Percentiles rank a stretch among this genome's conserved stretches.
Conservation (phyloP, 1,139 yeast genomes). For the Taphrina populina region DNA sequence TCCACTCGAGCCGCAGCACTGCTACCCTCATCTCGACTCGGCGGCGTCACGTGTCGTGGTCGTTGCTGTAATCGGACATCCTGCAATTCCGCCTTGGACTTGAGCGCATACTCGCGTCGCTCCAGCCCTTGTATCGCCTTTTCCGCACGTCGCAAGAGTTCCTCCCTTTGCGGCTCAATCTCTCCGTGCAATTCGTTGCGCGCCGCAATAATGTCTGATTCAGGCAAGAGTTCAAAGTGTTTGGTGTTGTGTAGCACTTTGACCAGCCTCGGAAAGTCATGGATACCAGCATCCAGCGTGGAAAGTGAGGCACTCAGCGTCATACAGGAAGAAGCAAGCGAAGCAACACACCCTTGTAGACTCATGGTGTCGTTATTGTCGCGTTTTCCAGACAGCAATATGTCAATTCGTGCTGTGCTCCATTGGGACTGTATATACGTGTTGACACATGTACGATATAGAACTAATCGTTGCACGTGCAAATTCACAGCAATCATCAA, state of each 20-base stretch:
- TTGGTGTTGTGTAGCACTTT: slow-evolving; percentile 19
- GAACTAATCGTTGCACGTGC: no score
- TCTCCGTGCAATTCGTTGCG: slow-evolving; percentile 27
- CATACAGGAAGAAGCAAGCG: slow-evolving; percentile 12
- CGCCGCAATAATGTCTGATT: slow-evolving; percentile 29
- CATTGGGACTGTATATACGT: no score
- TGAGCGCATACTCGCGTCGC: slow-evolving; percentile 26
- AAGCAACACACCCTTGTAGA: slow-evolving; percentile 26
- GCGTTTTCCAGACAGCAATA: no score
- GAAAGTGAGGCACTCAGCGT: slow-evolving; percentile 15
- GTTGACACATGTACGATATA: no score
- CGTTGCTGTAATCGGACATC: slow-evolving; percentile 33
- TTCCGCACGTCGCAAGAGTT: slow-evolving; percentile 32
- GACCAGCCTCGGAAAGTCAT: slow-evolving; percentile 35
- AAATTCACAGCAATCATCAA: no score
- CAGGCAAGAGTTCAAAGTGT: slow-evolving; percentile 35
- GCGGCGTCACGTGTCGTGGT: slow-evolving; percentile 2
- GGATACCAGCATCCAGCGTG: slow-evolving; percentile 33
- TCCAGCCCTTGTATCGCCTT: slow-evolving; percentile 19
- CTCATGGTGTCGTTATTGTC: no score
- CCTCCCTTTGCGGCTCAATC: slow-evolving; percentile 31
- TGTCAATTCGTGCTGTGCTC: no score
- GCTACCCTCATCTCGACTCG: not conserved
- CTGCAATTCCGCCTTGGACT: slow-evolving; percentile 29
- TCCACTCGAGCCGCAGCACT: slow-evolving; percentile 9